These are phyloP conservation scores for Rhododendron molle DNA, from an alignment of 148 eudicot species.

Conservation along the genomic window DNA sequence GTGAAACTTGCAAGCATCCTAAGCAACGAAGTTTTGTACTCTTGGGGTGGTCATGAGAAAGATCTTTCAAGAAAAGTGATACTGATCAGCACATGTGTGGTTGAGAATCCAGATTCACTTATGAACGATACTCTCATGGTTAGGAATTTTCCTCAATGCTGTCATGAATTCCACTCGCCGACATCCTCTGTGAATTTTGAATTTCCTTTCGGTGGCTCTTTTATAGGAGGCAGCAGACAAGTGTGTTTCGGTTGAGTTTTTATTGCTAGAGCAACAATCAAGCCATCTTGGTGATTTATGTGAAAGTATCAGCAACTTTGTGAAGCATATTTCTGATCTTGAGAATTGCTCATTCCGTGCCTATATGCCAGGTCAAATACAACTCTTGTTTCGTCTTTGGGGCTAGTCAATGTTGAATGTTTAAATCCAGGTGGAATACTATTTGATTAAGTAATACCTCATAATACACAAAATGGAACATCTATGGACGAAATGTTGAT, in stretches of 20 bases:
- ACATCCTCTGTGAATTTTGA: neutral
- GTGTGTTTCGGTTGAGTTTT: slow-evolving; percentile 66
- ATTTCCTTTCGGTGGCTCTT: slow-evolving; percentile 10
- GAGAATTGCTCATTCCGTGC: slow-evolving; percentile 70
- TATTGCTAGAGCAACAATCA: slow-evolving; percentile 60
- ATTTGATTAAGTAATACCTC: neutral
- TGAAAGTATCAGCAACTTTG: slow-evolving; percentile 45
- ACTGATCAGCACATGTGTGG: slow-evolving; percentile 47
- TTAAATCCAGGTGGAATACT: neutral
- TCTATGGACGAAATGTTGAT: neutral
- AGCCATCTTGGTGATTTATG: slow-evolving; percentile 44
- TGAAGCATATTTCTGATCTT: slow-evolving; percentile 59
- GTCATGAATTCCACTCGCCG: neutral
- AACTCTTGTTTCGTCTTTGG: neutral
- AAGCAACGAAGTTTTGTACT: slow-evolving; percentile 38
- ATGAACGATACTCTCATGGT: slow-evolving; percentile 51
- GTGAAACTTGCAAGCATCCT: slow-evolving; percentile 44
- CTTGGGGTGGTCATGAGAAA: slow-evolving; percentile 42
- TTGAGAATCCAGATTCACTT: slow-evolving; percentile 39
- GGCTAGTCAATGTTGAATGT: neutral
- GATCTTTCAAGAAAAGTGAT: slow-evolving; percentile 58
- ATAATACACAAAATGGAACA: neutral
- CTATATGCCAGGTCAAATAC: slow-evolving; percentile 54
- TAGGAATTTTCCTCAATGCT: slow-evolving; percentile 8
- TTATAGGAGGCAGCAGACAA: slow-evolving; percentile 76